These are phyloP conservation scores for Suillus tomentosus DNA, from an alignment of 768 basidiomycete species.

Conservation along the genomic window DNA sequence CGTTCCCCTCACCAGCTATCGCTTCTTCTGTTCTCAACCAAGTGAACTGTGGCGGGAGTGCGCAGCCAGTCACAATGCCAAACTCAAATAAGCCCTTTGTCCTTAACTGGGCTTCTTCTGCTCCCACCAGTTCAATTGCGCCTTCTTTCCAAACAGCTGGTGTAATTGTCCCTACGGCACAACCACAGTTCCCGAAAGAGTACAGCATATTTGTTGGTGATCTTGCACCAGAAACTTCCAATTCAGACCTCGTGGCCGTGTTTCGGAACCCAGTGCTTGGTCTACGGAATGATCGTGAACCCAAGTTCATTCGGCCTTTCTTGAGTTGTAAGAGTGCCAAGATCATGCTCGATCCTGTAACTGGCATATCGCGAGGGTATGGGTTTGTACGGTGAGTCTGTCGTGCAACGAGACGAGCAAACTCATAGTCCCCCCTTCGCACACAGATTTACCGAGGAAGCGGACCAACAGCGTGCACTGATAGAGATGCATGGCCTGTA, in stretches of 20 bases:
- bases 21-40: conserved; percentile 73
- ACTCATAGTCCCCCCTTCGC: not conserved
- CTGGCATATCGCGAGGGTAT: conserved; percentile 87
- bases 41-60: conserved; percentile 50
- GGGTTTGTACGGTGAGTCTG: conserved; percentile 81
- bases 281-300: conserved; percentile 81
- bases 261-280: conserved; percentile 89
- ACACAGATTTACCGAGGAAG: conserved; percentile 82
- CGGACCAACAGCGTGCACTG: conserved; percentile 86
- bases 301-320: conserved; percentile 88
- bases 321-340: conserved; percentile 93
- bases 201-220: conserved; percentile 96
- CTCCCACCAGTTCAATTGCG: conserved; percentile 38
- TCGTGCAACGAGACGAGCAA: not conserved
- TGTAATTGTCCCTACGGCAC: conserved; percentile 30
- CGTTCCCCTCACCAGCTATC: conserved; percentile 71
- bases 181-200: conserved; percentile 75
- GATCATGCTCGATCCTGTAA: conserved; percentile 91
- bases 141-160: conserved; percentile 32
- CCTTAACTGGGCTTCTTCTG: conserved; percentile 71
- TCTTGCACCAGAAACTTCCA: conserved; percentile 89
- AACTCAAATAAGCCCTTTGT: conserved; percentile 83
- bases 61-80: conserved; percentile 69
- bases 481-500: conserved; percentile 92
- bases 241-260: conserved; percentile 93